Evolutionary conservation across 2,329 filamentous ascomycete genomes (phyloP).

Genomic region (Fusarium solani-melongenae): DNA sequence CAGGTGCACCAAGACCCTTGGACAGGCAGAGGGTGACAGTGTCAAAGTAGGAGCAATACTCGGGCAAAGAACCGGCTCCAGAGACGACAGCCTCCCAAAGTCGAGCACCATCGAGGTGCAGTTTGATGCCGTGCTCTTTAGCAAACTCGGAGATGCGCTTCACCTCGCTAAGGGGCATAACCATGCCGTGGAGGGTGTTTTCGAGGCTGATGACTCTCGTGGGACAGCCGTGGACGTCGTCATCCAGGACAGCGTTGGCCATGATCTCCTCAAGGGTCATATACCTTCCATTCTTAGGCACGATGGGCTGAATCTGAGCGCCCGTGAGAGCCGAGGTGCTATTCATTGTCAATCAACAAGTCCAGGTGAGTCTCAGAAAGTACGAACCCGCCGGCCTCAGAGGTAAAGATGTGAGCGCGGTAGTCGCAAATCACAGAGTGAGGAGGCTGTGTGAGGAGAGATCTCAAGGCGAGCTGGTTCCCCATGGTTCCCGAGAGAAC

Average conservation of each 20-base stretch:
- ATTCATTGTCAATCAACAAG: neutral
- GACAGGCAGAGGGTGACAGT: constrained; percentile 82
- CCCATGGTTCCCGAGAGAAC: constrained; percentile 95
- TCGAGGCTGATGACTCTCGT: constrained; percentile 86
- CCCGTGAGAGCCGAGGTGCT: constrained; percentile 78
- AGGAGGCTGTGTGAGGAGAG: constrained; percentile 82
- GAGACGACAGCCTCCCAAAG: constrained; percentile 84
- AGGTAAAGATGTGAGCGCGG: constrained; percentile 79
- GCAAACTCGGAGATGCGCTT: constrained; percentile 78
- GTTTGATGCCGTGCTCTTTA: constrained; percentile 68
- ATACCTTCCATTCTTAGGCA: constrained; percentile 77
- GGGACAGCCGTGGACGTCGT: constrained; percentile 82
- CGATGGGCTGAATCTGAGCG: constrained; percentile 74
- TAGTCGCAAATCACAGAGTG: constrained; percentile 83
- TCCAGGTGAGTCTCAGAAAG: fast-evolving
- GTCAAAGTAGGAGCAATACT: constrained; percentile 77
- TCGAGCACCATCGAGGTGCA: constrained; percentile 84
- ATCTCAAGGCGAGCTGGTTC: constrained; percentile 85
- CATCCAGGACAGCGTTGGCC: constrained; percentile 70
- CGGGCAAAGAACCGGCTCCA: constrained; percentile 72
- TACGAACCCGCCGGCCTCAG: constrained; percentile 69
- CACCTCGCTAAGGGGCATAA: constrained; percentile 81
- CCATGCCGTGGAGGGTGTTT: constrained; percentile 83
- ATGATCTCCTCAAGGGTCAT: constrained; percentile 82
- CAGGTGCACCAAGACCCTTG: constrained; percentile 84